Evolutionary conservation across 257 asterid genomes (phyloP).

Genomic region (Osmanthus fragrans): DNA sequence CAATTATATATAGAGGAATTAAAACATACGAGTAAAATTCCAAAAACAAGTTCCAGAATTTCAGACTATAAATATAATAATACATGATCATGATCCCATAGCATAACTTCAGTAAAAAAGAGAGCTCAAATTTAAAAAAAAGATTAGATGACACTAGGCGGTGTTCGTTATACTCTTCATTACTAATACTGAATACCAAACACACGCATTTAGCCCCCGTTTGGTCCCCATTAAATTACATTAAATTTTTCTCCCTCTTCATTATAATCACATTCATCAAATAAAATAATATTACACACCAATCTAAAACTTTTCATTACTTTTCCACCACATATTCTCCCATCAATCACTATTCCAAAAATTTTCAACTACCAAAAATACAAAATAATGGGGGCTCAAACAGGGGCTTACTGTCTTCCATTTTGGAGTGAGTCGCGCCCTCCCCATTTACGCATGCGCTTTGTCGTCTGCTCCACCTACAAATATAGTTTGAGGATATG

Average conservation of each 20-base stretch:
- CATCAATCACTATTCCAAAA: no score
- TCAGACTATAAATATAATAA: not conserved
- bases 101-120: not conserved
- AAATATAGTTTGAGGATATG: not conserved
- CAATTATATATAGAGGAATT: not conserved
- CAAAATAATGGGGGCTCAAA: no score
- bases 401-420: conserved; percentile 1
- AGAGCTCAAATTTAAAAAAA: not conserved
- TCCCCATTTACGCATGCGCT: conserved; percentile 71
- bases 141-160: not conserved
- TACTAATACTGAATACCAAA: not conserved
- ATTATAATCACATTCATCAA: no score
- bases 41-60: not conserved
- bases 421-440: conserved; percentile 33
- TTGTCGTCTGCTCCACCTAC: conserved; percentile 54
- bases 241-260: no score
- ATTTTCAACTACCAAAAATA: no score
- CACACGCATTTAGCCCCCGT: not conserved
- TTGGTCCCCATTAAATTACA: no score
- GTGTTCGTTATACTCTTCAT: no score
- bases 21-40: not conserved
- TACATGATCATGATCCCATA: not conserved
- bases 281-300: no score
- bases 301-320: no score
- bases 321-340: no score